Evolutionary conservation across 192 early-diverging fungal species (phyloP), one percentile per base, ranked within the genome.

Genomic region (Oehlia diaphana): DNA sequence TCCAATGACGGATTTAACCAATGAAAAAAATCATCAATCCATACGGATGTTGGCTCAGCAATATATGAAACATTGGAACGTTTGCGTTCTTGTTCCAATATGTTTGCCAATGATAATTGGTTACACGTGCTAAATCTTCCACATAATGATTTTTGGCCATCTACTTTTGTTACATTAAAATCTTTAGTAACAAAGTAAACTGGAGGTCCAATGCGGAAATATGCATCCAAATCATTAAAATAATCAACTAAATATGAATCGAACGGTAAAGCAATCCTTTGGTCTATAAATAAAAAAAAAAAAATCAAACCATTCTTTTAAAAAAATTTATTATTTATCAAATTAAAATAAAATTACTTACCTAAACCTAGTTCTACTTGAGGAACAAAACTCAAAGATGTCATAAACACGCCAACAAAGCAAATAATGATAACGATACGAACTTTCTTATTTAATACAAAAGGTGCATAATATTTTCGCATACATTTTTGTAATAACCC

Each of bases 181-280:
- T 80, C 81, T 66, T 88, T 84, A 31, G 87, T 82, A 10, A 92
- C 89, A 83, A 91, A 92, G 66, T 92, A 92, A 9, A 92, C 90
- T 2, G 91, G 91, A 9, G 91, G 91, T 10, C 91, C 91, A 0
- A 88, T 86, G 37, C 84, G 81, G 66, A 92, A 91, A 74, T 92
- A 91, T 8, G 74, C 62, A 62, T 89, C 90, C 47, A 92, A 78
- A 49, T 87, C 87, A 42, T 91, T 88, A 74, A 92, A 92, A 79
- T 90, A 92, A 31, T 85, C 81, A 16, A 92, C 87, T 65, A 92
- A 81, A 76, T 92, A 90, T 13, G 91, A 92, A 75, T 92, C 91
- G 9, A 82, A 81, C 1, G 91, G 91, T 7, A 92, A 49, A 8
- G 91, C 91, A 53, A 89, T 81, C 9, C 91, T 81, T 83, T 92